phyloP scores from a whole-genome alignment of 805 yeast species.

The Lipomyces anomalus region DNA sequence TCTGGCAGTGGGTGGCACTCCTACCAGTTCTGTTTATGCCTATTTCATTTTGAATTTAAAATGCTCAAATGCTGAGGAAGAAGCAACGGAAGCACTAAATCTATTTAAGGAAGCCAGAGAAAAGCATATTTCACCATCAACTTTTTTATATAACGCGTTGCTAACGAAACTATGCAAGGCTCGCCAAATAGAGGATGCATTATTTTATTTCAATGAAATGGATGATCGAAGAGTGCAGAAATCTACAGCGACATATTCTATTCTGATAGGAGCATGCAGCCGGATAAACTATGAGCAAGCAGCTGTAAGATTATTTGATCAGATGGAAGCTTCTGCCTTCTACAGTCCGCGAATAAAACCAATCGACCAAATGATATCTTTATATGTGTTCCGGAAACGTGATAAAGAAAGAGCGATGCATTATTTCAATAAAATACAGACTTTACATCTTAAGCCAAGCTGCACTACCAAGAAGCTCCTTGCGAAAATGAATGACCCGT shows the following conservation, averaged over 20 bases:
- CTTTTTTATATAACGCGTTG: conserved; percentile 34
- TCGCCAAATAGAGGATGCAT: conserved; percentile 33
- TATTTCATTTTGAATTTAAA: conserved; percentile 29
- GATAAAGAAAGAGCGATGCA: conserved; percentile 33
- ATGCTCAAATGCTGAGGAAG: conserved; percentile 30
- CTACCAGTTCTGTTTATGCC: conserved; percentile 36
- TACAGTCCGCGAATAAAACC: conserved; percentile 34
- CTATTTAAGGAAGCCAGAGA: conserved; percentile 32
- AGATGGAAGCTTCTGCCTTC: conserved; percentile 33
- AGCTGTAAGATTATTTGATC: conserved; percentile 33
- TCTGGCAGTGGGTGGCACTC: conserved; percentile 29
- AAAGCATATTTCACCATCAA: conserved; percentile 29
- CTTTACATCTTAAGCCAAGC: conserved; percentile 26
- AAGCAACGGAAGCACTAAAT: conserved; percentile 31
- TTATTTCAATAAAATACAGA: conserved; percentile 30
- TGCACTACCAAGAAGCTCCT: no score
- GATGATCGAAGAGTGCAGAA: conserved; percentile 24
- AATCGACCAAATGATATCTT: conserved; percentile 37
- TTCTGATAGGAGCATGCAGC: conserved; percentile 37
- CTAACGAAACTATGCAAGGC: conserved; percentile 36
- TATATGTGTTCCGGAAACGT: conserved; percentile 32
- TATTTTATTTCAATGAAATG: conserved; percentile 33
- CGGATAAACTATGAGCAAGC: conserved; percentile 32
- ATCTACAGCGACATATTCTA: conserved; percentile 35
- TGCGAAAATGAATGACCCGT: no score